These are phyloP conservation scores for Passalora sequoiae DNA, from an alignment of 2,329 filamentous ascomycete genomes.

Conservation along the genomic window DNA sequence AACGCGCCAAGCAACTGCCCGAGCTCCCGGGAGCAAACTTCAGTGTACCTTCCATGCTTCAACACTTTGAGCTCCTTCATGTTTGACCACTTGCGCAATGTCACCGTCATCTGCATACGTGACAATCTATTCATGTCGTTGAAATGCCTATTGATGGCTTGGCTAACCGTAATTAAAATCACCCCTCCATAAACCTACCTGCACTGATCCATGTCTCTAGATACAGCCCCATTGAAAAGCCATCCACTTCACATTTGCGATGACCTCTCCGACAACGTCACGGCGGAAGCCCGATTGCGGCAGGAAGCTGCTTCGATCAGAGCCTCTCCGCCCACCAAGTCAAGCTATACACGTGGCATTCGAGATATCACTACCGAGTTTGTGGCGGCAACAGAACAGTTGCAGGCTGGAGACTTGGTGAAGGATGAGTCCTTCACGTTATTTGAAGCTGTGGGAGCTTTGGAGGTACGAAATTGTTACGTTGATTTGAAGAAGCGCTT, in stretches of 20 bases:
- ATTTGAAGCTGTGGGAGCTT: constrained; percentile 85
- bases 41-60: neutral
- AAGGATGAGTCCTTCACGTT: constrained; percentile 94
- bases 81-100: neutral
- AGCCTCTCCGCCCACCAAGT: neutral
- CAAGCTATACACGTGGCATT: constrained; percentile 10
- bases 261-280: constrained; percentile 2
- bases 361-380: constrained; percentile 36
- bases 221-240: constrained; percentile 4
- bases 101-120: constrained; percentile 1
- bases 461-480: constrained; percentile 63
- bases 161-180: constrained; percentile 21
- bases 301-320: constrained; percentile 24
- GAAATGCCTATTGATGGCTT: constrained; percentile 21
- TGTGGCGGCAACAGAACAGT: constrained; percentile 36
- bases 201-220: neutral
- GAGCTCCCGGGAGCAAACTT: constrained; percentile 7
- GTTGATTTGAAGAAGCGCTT: no score
- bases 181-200: no score
- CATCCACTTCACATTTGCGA: neutral
- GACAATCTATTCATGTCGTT: constrained; percentile 2
- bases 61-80: constrained; percentile 1
- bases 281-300: constrained; percentile 15
- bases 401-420: constrained; percentile 74
- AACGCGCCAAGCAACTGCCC: constrained; percentile 10